phyloP scores from a whole-genome alignment of 1,139 yeast genomes.

The Hyphopichia fennica region DNA sequence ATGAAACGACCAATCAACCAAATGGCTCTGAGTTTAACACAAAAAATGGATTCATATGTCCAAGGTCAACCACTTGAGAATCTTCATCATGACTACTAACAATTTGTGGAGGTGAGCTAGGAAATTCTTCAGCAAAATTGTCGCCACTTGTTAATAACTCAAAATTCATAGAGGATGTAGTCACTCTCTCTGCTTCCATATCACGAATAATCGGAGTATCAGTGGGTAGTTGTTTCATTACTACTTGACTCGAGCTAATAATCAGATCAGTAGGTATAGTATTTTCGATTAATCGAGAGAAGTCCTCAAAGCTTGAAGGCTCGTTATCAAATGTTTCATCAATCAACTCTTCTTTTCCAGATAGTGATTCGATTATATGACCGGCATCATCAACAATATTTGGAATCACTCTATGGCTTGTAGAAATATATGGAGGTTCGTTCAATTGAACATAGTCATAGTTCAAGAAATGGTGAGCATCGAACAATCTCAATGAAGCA shows the following conservation, averaged over 20 bases:
- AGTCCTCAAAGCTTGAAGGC: too few species aligned
- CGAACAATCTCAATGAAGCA: constrained; percentile 19
- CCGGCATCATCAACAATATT: not conserved
- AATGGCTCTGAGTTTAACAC: not conserved
- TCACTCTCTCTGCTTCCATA: not conserved
- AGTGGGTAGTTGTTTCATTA: too few species aligned
- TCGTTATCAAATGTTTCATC: too few species aligned
- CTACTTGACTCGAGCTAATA: too few species aligned
- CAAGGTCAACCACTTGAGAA: not conserved
- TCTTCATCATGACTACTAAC: not conserved
- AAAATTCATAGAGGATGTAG: too few species aligned
- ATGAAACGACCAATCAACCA: not conserved
- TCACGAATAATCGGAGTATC: too few species aligned
- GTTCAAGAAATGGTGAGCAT: constrained; percentile 5
- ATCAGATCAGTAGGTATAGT: too few species aligned
- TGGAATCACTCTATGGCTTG: not conserved
- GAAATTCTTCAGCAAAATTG: not conserved
- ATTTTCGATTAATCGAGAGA: too few species aligned
- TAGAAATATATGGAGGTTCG: not conserved
- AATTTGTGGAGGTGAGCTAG: not conserved
- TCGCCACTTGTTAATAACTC: not conserved
- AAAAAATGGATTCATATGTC: not conserved
- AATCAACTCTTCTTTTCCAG: too few species aligned
- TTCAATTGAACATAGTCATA: not conserved
- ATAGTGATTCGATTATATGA: not conserved